Conservation (phyloP, 768 basidiomycete genomes). For the Amanita rubescens region DNA sequence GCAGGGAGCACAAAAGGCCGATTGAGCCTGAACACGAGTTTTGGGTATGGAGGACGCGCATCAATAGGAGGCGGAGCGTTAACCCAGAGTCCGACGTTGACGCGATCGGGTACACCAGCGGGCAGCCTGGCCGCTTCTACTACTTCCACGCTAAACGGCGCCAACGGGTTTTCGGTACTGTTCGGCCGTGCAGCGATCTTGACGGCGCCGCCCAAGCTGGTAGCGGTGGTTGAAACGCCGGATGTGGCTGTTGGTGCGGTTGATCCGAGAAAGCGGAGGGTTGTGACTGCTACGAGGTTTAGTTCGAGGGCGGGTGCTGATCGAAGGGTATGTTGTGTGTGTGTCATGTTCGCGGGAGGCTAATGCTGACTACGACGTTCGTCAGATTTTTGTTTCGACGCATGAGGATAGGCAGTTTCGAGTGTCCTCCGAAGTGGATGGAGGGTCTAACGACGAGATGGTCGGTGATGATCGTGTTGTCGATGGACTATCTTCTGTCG, state of each 20-base stretch:
- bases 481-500: constrained; percentile 32
- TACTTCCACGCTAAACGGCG: constrained; percentile 1
- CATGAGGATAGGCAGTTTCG: constrained; percentile 51
- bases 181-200: constrained; percentile 70
- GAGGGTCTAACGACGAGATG: constrained; percentile 14
- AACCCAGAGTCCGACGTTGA: not conserved
- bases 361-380: constrained; percentile 2
- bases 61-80: not conserved
- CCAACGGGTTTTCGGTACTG: constrained; percentile 32
- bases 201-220: constrained; percentile 77
- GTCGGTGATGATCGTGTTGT: constrained; percentile 12
- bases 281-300: constrained; percentile 84
- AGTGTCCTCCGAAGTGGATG: constrained; percentile 19
- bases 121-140: constrained; percentile 38
- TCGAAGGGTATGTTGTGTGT: constrained; percentile 69
- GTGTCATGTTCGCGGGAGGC: too few species aligned
- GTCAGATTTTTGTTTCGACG: constrained; percentile 77
- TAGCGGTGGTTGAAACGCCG: constrained; percentile 79
- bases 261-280: constrained; percentile 74
- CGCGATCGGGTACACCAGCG: constrained; percentile 32
- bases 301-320: constrained; percentile 79
- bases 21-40: constrained; percentile 27
- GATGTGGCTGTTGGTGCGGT: constrained; percentile 88
- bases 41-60: constrained; percentile 8
- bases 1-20: constrained; percentile 24